These are phyloP conservation scores for Globisporangium spiculum DNA, from an alignment of 352 stramenopile species.

Conservation along the genomic window DNA sequence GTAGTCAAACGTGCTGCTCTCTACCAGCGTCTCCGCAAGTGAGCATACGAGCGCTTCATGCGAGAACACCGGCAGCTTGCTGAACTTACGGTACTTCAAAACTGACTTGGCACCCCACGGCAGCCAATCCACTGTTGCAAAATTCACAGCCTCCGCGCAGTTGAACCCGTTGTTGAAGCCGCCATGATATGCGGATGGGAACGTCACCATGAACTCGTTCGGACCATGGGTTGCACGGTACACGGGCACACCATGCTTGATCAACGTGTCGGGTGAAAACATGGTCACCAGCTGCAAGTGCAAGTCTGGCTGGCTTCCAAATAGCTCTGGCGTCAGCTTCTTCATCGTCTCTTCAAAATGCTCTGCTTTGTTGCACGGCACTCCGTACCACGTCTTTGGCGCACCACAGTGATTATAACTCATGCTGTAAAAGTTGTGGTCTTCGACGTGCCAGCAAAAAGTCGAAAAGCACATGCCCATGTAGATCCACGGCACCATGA, in stretches of 20 bases:
- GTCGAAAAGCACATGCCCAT: conserved; percentile 98
- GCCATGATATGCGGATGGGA: conserved; percentile 96
- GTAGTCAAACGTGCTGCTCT: conserved; percentile 52
- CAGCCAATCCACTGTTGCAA: conserved; percentile 88
- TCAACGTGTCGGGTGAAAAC: conserved; percentile 70
- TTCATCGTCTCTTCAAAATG: conserved; percentile 90
- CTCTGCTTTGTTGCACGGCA: conserved; percentile 90
- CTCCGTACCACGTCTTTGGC: conserved; percentile 98
- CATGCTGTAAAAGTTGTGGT: conserved; percentile 99
- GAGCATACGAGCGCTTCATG: conserved; percentile 84
- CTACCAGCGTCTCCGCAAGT: conserved; percentile 63
- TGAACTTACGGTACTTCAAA: conserved; percentile 70
- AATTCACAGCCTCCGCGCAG: conserved; percentile 89
- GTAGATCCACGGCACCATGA: conserved; percentile 99
- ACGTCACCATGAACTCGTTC: conserved; percentile 99
- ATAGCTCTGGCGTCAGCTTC: conserved; percentile 92
- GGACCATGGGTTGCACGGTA: conserved; percentile 94
- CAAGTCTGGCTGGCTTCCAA: conserved; percentile 94
- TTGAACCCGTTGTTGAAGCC: conserved; percentile 98
- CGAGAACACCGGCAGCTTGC: conserved; percentile 82
- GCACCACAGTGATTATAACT: conserved; percentile 98
- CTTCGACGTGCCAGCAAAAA: conserved; percentile 99
- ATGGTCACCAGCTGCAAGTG: conserved; percentile 91
- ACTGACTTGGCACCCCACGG: conserved; percentile 76
- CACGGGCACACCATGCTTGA: conserved; percentile 89